Evolutionary conservation across 2,329 filamentous ascomycete genomes (phyloP), one percentile per base, ranked within the genome.

Genomic region (Penicillium sp.): DNA sequence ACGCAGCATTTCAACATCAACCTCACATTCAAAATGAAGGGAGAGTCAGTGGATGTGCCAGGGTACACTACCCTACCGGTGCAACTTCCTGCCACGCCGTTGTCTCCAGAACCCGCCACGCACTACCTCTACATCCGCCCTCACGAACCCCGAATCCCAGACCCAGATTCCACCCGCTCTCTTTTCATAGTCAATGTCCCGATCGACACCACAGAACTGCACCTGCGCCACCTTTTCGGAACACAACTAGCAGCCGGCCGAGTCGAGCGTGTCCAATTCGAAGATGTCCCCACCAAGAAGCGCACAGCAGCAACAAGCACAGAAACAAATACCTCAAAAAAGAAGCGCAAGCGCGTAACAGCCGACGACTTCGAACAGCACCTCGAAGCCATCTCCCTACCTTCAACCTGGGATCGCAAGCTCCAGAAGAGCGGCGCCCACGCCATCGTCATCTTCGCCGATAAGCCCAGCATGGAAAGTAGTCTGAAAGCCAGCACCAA

Each of bases 181-280:
- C 81, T 99, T 16, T 99, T 96, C 75, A 71, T 96, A n/a, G 89
- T 92, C 60, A 97, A 99, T 67, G 77, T 95, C 1, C 94, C 94
- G 6, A 81, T 88, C 59, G 92, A 97, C 69, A 87, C 91, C 55
- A 95, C 91, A 4, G 87, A 91, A 53, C 73, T 80, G 1, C 90
- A 92, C 65, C 81, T 97, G 40, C 86, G 91, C 43, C 81, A 86
- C 40, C 77, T 97, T 0, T 95, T 97, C 63, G 77, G 84, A 1
- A 79, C 82, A 1, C 83, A 95, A 14, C 81, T 97, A 0, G 89
- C 90, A 8, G 86, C 88, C 0, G 90, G 89, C 2, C 83, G 89
- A 44, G 89, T 97, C 45, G 91, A 96, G 72, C 81, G 78, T 49
- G 88, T 95, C 5, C 78, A 82, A 0, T 97, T 97, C 60, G 88